These are phyloP conservation scores for Aethionema arabicum DNA, from an alignment of 345 rosid species.

Conservation along the genomic window DNA sequence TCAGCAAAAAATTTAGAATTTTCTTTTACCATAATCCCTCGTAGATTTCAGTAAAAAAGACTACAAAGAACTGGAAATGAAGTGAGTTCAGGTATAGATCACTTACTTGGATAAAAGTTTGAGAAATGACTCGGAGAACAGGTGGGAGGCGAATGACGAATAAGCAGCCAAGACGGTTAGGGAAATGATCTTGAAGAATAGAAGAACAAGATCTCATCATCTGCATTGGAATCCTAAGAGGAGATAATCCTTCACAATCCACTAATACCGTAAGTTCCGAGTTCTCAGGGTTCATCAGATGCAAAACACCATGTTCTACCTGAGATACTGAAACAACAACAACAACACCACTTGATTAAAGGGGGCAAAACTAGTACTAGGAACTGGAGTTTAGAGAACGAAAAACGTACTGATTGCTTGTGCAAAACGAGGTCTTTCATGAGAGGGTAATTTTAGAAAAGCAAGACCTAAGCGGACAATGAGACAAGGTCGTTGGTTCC, in stretches of 20 bases:
- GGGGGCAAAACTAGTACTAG: conserved; percentile 3
- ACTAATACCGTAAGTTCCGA: conserved; percentile 75
- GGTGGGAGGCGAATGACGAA: conserved; percentile 88
- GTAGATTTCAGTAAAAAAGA: neutral
- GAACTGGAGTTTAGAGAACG: neutral
- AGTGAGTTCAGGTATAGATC: conserved; percentile 7
- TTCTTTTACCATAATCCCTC: too few species aligned
- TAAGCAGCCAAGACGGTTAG: conserved; percentile 77
- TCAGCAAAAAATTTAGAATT: too few species aligned
- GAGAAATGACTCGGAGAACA: conserved; percentile 77
- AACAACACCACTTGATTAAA: neutral
- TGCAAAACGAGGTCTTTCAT: conserved; percentile 78
- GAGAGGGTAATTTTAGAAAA: conserved; percentile 57
- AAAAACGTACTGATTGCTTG: conserved; percentile 81
- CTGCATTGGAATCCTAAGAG: conserved; percentile 88
- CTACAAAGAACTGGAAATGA: neutral
- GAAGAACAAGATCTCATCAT: conserved; percentile 81
- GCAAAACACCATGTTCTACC: conserved; percentile 77
- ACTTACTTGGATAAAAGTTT: conserved; percentile 83
- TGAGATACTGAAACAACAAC: conserved; percentile 67
- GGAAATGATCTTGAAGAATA: conserved; percentile 87
- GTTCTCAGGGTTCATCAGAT: conserved; percentile 54
- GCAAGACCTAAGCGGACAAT: conserved; percentile 86
- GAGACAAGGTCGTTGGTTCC: conserved; percentile 76
- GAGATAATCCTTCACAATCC: conserved; percentile 88